Conservation (phyloP, 1,284 basidiomycete species). For the Coniophora puteana region DNA sequence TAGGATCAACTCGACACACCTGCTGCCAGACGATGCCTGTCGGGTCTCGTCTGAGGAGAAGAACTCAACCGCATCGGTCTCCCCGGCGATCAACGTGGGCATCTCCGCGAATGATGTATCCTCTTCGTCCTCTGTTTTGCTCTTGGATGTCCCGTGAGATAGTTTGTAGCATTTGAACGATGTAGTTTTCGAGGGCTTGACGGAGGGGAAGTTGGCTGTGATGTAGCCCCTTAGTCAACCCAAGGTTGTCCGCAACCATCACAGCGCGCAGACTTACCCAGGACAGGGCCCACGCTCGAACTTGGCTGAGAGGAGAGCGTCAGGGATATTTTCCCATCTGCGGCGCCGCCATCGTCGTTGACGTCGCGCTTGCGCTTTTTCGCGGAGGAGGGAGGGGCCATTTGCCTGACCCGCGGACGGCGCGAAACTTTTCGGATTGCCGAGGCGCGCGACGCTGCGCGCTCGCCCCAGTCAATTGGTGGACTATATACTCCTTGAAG, state of each 20-base stretch:
- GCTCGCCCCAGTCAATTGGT: conserved; percentile 6
- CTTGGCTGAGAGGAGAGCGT: conserved; percentile 41
- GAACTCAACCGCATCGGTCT: conserved; percentile 66
- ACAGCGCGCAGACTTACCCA: conserved; percentile 48
- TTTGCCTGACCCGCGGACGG: too few species aligned
- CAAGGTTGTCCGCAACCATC: conserved; percentile 11
- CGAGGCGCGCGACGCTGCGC: conserved; percentile 7
- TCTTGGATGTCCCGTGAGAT: conserved; percentile 25
- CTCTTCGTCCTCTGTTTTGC: conserved; percentile 24
- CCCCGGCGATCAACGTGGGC: conserved; percentile 60
- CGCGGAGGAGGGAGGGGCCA: conserved; percentile 30
- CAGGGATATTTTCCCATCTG: conserved; percentile 45
- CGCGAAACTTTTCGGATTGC: conserved; percentile 8
- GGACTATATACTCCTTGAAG: conserved; percentile 2
- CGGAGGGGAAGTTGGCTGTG: conserved; percentile 73
- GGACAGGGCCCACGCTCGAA: conserved; percentile 59
- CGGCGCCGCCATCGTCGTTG: conserved; percentile 30
- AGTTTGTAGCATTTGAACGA: conserved; percentile 63
- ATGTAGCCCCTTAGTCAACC: conserved; percentile 9
- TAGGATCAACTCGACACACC: conserved; percentile 39
- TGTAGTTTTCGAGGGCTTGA: conserved; percentile 57
- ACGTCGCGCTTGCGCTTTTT: conserved; percentile 64
- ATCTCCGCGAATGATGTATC: conserved; percentile 44
- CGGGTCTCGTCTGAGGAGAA: conserved; percentile 42
- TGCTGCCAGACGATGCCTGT: conserved; percentile 54